A percentile compares a stretch with the other conserved stretches of the same genome.
Evolutionary conservation across 2,329 filamentous ascomycete species (phyloP).

Genomic region (Paecilomyces niveus): DNA sequence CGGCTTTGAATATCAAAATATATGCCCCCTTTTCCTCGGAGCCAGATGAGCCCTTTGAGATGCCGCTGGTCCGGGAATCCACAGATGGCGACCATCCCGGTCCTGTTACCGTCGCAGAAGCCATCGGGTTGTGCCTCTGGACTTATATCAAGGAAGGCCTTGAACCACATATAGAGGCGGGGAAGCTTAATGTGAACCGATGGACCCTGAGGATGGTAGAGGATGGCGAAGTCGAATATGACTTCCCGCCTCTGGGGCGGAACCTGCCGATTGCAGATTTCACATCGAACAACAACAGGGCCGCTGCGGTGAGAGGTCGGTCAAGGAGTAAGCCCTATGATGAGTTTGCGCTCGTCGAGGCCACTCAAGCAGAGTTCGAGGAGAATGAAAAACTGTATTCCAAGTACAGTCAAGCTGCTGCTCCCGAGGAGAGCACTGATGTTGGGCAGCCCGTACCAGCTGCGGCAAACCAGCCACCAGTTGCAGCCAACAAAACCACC

Average conservation of each 20-base stretch:
- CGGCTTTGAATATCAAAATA: constrained; percentile 57
- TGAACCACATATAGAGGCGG: constrained; percentile 45
- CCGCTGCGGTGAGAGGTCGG: constrained; percentile 45
- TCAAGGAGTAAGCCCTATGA: constrained; percentile 59
- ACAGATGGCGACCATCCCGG: constrained; percentile 44
- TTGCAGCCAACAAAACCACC: constrained; percentile 15
- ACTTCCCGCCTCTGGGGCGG: constrained; percentile 55
- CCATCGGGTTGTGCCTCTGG: constrained; percentile 58
- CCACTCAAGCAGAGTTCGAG: constrained; percentile 46
- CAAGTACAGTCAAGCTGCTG: constrained; percentile 34
- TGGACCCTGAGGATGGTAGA: constrained; percentile 64
- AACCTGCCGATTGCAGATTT: constrained; percentile 56
- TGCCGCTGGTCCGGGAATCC: constrained; percentile 49
- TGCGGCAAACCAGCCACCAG: constrained; percentile 12
- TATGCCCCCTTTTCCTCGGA: constrained; percentile 54
- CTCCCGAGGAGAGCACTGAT: constrained; percentile 23
- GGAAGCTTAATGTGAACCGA: constrained; percentile 53
- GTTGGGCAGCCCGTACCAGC: constrained; percentile 12
- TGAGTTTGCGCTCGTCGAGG: constrained; percentile 59
- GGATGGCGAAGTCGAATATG: constrained; percentile 60
- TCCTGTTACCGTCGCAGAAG: constrained; percentile 53
- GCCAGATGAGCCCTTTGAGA: constrained; percentile 50
- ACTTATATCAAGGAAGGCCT: constrained; percentile 53
- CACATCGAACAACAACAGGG: constrained; percentile 60
- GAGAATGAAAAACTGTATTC: constrained; percentile 55